phyloP scores from a whole-genome alignment of 176 grass and related monocot genomes.

The Triticum aestivum region DNA sequence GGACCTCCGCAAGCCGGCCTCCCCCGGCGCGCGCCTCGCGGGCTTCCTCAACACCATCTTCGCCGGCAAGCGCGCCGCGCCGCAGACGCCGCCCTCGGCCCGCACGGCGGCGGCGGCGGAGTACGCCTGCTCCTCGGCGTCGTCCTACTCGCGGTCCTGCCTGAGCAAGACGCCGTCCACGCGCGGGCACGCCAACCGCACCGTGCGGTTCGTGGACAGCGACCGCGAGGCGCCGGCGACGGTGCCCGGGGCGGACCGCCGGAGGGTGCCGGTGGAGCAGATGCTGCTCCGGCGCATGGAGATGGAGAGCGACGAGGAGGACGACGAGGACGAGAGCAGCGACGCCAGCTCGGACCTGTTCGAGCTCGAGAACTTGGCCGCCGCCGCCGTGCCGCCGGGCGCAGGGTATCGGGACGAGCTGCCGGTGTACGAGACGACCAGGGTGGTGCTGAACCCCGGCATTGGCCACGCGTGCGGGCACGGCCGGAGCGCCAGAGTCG shows the following conservation, averaged over 20 bases:
- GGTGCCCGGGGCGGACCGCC: conserved; percentile 6
- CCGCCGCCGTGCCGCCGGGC: conserved; percentile 22
- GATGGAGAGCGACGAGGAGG: conserved; percentile 73
- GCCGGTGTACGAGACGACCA: conserved; percentile 96
- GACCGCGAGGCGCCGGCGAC: conserved; percentile 35
- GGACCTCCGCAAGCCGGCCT: conserved; percentile 78
- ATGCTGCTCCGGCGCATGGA: conserved; percentile 58
- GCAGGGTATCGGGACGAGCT: conserved; percentile 66
- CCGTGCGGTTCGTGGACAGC: conserved; percentile 74
- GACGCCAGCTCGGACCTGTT: conserved; percentile 99
- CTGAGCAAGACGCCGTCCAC: conserved; percentile 94
- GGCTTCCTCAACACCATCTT: conserved; percentile 90
- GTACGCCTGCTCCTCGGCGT: conserved; percentile 77
- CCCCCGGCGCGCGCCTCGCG: conserved; percentile 71
- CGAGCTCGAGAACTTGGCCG: conserved; percentile 79
- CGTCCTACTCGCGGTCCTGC: conserved; percentile 82
- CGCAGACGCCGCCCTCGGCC: conserved; percentile 5
- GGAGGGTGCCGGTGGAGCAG: conserved; percentile 45
- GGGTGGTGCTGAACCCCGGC: conserved; percentile 48
- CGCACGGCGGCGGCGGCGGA: background rate
- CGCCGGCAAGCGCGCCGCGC: conserved; percentile 41
- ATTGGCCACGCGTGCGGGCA: conserved; percentile 43
- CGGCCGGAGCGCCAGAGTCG: conserved; percentile 33
- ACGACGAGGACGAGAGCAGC: conserved; percentile 60
- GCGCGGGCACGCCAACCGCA: conserved; percentile 45